These are phyloP conservation scores for Calonectria hawksworthii DNA, from an alignment of 2,329 filamentous ascomycete genomes.

Conservation along the genomic window DNA sequence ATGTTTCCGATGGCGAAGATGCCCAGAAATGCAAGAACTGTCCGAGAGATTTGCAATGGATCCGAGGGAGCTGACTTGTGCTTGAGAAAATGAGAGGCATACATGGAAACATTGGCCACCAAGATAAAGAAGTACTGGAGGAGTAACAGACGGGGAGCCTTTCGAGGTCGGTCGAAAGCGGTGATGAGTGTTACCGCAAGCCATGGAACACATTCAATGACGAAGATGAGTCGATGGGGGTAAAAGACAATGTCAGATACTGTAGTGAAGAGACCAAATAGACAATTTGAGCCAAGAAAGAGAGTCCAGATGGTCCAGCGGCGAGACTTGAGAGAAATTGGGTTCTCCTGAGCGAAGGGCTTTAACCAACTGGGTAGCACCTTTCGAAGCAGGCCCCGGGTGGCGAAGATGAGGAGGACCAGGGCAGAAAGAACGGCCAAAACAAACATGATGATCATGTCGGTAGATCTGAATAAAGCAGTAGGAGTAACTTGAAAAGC, in stretches of 20 bases:
- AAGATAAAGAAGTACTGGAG: conserved; percentile 54
- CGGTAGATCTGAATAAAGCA: conserved; percentile 18
- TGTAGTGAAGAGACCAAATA: conserved; percentile 53
- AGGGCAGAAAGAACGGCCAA: conserved; percentile 47
- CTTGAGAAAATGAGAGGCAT: conserved; percentile 49
- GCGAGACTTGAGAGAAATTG: conserved; percentile 40
- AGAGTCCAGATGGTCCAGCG: conserved; percentile 58
- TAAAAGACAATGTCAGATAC: conserved; percentile 48
- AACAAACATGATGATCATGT: conserved; percentile 36
- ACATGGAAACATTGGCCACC: conserved; percentile 47
- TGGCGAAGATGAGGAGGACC: conserved; percentile 47
- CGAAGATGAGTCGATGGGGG: conserved; percentile 42
- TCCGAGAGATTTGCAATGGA: conserved; percentile 41
- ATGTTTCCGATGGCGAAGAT: conserved; percentile 52
- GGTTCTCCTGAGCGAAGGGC: conserved; percentile 59
- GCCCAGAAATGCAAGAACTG: conserved; percentile 41
- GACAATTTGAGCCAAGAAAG: conserved; percentile 49
- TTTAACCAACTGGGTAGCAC: conserved; percentile 56
- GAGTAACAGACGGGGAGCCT: conserved; percentile 58
- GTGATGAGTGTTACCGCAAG: conserved; percentile 53
- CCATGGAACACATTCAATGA: conserved; percentile 59
- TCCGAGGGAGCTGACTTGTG: conserved; percentile 36
- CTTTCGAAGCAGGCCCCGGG: conserved; percentile 42
- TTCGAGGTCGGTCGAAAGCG: conserved; percentile 54
- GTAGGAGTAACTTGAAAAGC: not conserved